Percentiles rank a stretch among this genome's conserved stretches.
phyloP scores from a whole-genome alignment of 2,329 filamentous ascomycete genomes.

The Botrytis squamosa region DNA sequence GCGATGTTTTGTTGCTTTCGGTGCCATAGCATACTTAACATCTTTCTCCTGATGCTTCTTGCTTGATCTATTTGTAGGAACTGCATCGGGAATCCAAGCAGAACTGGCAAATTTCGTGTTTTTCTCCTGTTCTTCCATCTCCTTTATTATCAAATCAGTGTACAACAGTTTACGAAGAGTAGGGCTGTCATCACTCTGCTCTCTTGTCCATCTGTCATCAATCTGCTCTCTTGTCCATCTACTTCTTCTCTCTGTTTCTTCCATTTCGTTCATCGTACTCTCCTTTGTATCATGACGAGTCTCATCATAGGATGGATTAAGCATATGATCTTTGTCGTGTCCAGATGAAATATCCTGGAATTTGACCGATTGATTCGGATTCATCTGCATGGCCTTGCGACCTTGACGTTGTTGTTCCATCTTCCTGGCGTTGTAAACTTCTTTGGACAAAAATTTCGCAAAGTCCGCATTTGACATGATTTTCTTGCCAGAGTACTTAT shows the following conservation, averaged over 20 bases:
- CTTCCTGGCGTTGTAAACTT: neutral
- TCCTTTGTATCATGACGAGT: neutral
- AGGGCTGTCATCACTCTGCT: too few relatives aligned
- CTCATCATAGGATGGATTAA: neutral
- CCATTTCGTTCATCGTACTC: neutral
- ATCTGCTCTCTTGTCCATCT: neutral
- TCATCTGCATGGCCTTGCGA: neutral
- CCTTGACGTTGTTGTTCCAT: neutral
- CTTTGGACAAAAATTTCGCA: neutral
- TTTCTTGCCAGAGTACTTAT: neutral
- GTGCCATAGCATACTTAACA: neutral
- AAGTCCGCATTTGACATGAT: neutral
- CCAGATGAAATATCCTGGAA: neutral
- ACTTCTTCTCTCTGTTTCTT: neutral
- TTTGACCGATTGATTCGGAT: neutral
- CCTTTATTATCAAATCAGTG: too few relatives aligned
- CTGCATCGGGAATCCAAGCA: neutral
- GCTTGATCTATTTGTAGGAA: neutral
- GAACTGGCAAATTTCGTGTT: neutral
- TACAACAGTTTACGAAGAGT: too few relatives aligned
- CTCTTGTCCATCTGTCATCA: neutral
- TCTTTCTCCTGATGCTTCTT: neutral
- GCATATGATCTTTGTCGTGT: neutral
- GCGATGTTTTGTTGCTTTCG: neutral
- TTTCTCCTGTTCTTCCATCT: neutral